phyloP scores from a whole-genome alignment of 805 yeast genomes.

The Nakazawaea pomicola region DNA sequence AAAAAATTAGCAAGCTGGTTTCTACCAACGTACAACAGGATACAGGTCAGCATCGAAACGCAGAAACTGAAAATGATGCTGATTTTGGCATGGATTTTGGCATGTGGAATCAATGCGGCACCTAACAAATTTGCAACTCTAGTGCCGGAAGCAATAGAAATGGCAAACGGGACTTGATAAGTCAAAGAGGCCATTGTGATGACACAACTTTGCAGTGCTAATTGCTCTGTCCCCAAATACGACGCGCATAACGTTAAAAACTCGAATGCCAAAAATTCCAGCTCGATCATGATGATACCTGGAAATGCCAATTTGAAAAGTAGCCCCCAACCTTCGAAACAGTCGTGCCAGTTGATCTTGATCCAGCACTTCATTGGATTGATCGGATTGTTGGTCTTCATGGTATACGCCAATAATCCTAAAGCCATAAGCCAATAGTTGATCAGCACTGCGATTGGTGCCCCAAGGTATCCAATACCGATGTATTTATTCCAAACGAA shows the following conservation, averaged over 20 bases:
- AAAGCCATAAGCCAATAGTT: constrained; percentile 54
- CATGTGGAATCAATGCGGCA: constrained; percentile 27
- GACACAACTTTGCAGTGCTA: constrained; percentile 49
- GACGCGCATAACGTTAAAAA: constrained; percentile 50
- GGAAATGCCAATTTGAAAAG: constrained; percentile 44
- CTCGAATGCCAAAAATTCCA: constrained; percentile 57
- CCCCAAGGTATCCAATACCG: constrained; percentile 54
- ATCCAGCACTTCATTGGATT: constrained; percentile 49
- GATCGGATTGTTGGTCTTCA: constrained; percentile 37
- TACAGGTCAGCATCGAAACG: constrained; percentile 41
- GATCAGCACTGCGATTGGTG: constrained; percentile 54
- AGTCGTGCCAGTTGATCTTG: constrained; percentile 34
- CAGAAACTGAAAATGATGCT: constrained; percentile 28
- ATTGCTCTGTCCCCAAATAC: constrained; percentile 45
- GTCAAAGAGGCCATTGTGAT: constrained; percentile 40
- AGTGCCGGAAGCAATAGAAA: constrained; percentile 54
- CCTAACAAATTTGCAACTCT: constrained; percentile 55
- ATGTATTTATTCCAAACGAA: constrained; percentile 38
- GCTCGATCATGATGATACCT: constrained; percentile 54
- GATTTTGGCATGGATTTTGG: constrained; percentile 32
- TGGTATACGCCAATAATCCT: constrained; percentile 35
- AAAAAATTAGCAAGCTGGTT: constrained; percentile 43
- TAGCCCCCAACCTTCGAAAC: constrained; percentile 42
- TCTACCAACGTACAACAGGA: constrained; percentile 39
- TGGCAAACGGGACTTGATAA: constrained; percentile 54